Conservation (phyloP, 768 basidiomycete genomes). For the Lactarius akahatsu region DNA sequence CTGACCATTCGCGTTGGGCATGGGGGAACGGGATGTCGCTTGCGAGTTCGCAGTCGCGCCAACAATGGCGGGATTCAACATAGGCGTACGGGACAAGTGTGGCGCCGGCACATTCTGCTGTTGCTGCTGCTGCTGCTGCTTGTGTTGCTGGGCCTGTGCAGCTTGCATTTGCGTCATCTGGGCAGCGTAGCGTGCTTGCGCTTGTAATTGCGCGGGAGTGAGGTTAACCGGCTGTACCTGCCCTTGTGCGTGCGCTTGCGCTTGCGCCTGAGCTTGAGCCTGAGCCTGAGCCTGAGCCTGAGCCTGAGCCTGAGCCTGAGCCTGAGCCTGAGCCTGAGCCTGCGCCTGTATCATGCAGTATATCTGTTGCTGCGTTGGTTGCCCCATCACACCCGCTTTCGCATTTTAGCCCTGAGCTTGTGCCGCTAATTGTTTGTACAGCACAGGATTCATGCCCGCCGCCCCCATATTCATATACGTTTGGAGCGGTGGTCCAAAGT, state of each 20-base stretch:
- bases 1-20: constrained; percentile 28
- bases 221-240: constrained; percentile 3
- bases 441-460: not conserved
- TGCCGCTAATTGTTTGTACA: constrained; percentile 16
- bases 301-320: not conserved
- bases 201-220: constrained; percentile 5
- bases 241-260: constrained; percentile 26
- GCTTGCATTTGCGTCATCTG: constrained; percentile 12
- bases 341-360: not conserved
- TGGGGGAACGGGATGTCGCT: constrained; percentile 26
- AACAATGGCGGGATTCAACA: constrained; percentile 13
- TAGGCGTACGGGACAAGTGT: constrained; percentile 30
- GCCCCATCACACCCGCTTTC: constrained; percentile 7
- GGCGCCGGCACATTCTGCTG: constrained; percentile 30
- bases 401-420: constrained; percentile 19
- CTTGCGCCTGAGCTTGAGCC: constrained; percentile 15
- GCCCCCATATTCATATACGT: constrained; percentile 3
- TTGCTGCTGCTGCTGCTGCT: constrained; percentile 35
- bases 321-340: not conserved
- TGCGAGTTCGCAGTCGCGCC: constrained; percentile 20
- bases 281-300: not conserved
- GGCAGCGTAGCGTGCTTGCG: constrained; percentile 16
- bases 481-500: not conserved
- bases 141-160: constrained; percentile 30
- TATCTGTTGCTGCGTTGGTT: too few species aligned